Evolutionary conservation across 108 stramenopile genomes (phyloP), one percentile per base, ranked within the genome.

Genomic region (Discostella stelligeroides): DNA sequence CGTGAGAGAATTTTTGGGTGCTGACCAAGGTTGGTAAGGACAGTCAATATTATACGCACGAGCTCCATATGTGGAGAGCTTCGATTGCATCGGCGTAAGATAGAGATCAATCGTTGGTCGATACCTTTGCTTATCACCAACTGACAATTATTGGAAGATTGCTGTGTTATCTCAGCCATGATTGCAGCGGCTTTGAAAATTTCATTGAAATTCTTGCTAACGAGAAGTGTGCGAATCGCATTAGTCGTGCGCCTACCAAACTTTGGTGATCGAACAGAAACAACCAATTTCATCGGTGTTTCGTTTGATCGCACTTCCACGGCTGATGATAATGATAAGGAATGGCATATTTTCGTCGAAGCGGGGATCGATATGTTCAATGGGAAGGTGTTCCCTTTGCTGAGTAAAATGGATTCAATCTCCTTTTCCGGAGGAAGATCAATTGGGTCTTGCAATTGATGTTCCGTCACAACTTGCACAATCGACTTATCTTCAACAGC

Each of bases 11-110:
- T 64, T 12, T 63, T 43, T 17, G 47, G 57, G 57, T 94, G 73
- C 38, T 77, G 72, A 12, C 87, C 67, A 47, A 95, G 92, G 56
- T 96, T 95, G 37, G 69, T 72, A 60, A 98, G 65, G 21, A 88
- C 88, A 48, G 66, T 55, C 53, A 98, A 55, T 34, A 88, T 87
- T 41, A 75, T 61, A 40, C 85, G 64, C 9, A 95, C 63, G 13
- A 98, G 76, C 68, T 96, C 91, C 15, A 95, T 41, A 72, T 98
- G 97, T 39, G 95, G 97, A 15, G 85, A 54, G 71, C 92, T 93
- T 29, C 95, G 84, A 79, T 98, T 98, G 83, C 97, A 96, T 7
- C 81, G 82, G 18, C 80, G 66, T 38, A 95, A 79, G 3, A 96
- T 68, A 39, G 69, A 76, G 45, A 88, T 86, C 27, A 98, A 72